Evolutionary conservation across 805 yeast genomes (phyloP).

Genomic region (Ogataea minuta): DNA sequence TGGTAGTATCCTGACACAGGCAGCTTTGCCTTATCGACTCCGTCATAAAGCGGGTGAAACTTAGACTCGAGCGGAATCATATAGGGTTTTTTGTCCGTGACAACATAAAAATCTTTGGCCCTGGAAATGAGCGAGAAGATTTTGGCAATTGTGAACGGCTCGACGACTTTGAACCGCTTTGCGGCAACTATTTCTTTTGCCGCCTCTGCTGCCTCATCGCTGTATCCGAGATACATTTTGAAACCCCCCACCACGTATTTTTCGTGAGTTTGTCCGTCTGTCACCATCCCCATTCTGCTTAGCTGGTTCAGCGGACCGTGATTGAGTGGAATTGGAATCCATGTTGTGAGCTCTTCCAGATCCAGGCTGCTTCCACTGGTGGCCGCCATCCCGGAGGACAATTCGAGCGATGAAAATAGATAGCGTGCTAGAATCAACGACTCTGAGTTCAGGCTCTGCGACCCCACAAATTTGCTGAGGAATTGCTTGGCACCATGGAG

Average conservation of each 20-base stretch:
- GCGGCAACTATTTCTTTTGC: constrained; percentile 25
- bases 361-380: constrained; percentile 51
- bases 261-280: constrained; percentile 23
- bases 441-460: constrained; percentile 12
- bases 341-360: constrained; percentile 39
- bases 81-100: constrained; percentile 26
- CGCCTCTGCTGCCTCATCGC: constrained; percentile 27
- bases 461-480: constrained; percentile 41
- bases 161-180: constrained; percentile 9
- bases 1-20: constrained; percentile 23
- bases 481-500: constrained; percentile 63
- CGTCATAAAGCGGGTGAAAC: constrained; percentile 31
- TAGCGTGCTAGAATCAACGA: constrained; percentile 26
- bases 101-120: constrained; percentile 23
- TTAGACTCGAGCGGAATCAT: constrained; percentile 23
- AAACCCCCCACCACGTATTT: constrained; percentile 20
- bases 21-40: constrained; percentile 24
- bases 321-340: constrained; percentile 29
- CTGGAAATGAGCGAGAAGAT: constrained; percentile 24
- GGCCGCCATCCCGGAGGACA: constrained; percentile 53
- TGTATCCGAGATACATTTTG: constrained; percentile 30
- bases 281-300: constrained; percentile 25
- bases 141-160: constrained; percentile 18
- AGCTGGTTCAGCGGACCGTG: constrained; percentile 26
- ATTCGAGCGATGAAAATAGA: constrained; percentile 48